A percentile compares a stretch with the other conserved stretches of the same genome.
Conservation (phyloP, 1,284 basidiomycete species). For the Melampsora americana region DNA sequence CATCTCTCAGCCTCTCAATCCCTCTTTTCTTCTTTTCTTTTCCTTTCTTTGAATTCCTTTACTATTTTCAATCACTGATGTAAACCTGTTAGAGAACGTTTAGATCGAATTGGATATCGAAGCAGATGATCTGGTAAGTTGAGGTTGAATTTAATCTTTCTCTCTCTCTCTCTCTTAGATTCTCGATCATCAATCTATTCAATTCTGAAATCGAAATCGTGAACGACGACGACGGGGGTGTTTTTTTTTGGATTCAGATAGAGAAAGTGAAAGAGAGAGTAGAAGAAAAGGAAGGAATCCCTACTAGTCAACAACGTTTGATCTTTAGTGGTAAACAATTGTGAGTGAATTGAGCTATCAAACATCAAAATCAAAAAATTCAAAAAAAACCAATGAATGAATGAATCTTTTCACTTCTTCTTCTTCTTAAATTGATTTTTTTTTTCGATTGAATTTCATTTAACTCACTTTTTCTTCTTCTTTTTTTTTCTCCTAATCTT, state of each 20-base stretch:
- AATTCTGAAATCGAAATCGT: not conserved
- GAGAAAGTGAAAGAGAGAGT: conserved; percentile 96
- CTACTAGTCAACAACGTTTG: conserved; percentile 90
- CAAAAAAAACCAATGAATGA: no score
- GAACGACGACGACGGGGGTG: no score
- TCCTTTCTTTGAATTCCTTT: no score
- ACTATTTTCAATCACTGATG: not conserved
- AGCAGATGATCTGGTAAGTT: conserved; percentile 29
- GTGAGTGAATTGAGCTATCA: conserved; percentile 65
- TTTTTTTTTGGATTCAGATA: conserved; percentile 62
- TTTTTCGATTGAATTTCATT: no score
- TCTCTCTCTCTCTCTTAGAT: not conserved
- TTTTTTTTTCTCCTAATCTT: not conserved
- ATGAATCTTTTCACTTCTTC: no score
- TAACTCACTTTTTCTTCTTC: not conserved
- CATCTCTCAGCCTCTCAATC: not conserved
- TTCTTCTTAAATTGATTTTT: not conserved
- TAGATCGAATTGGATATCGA: conserved; percentile 43
- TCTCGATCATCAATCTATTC: not conserved
- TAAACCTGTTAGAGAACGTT: no score
- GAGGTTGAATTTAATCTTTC: not conserved
- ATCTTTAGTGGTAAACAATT: conserved; percentile 94
- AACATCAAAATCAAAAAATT: no score
- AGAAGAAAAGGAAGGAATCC: conserved; percentile 98
- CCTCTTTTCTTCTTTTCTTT: not conserved